phyloP scores from a whole-genome alignment of 805 yeast genomes.

The Candida caryicola region DNA sequence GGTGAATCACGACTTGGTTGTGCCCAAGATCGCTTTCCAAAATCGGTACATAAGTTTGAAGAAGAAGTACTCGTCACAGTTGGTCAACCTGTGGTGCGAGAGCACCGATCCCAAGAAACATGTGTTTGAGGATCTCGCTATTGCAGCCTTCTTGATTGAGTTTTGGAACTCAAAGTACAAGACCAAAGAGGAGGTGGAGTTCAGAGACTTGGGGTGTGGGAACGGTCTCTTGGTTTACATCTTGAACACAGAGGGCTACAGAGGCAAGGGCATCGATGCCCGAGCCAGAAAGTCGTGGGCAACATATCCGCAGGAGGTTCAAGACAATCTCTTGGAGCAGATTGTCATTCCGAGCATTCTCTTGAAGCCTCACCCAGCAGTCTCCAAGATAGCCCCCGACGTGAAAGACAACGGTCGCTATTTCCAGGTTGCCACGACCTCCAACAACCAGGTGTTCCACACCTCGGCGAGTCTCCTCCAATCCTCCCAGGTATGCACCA shows the following conservation, averaged over 20 bases:
- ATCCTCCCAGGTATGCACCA: constrained; percentile 51
- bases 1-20: constrained; percentile 84
- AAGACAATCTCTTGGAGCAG: constrained; percentile 61
- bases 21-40: constrained; percentile 79
- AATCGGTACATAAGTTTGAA: constrained; percentile 76
- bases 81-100: constrained; percentile 88
- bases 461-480: constrained; percentile 51
- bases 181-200: constrained; percentile 50
- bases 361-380: constrained; percentile 66
- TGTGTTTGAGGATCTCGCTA: constrained; percentile 93
- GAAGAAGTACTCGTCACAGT: constrained; percentile 69
- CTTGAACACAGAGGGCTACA: constrained; percentile 72
- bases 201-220: constrained; percentile 93
- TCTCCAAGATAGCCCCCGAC: constrained; percentile 50
- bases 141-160: constrained; percentile 90
- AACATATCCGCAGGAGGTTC: constrained; percentile 65
- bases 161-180: constrained; percentile 61
- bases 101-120: constrained; percentile 93
- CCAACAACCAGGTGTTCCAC: constrained; percentile 31
- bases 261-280: constrained; percentile 86
- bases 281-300: constrained; percentile 86
- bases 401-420: constrained; percentile 59
- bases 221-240: constrained; percentile 84
- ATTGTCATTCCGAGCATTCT: constrained; percentile 77
- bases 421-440: constrained; percentile 41